Base-by-base conservation (phyloP, 1,284 basidiomycete genomes). In the Melampsora occidentalis region DNA sequence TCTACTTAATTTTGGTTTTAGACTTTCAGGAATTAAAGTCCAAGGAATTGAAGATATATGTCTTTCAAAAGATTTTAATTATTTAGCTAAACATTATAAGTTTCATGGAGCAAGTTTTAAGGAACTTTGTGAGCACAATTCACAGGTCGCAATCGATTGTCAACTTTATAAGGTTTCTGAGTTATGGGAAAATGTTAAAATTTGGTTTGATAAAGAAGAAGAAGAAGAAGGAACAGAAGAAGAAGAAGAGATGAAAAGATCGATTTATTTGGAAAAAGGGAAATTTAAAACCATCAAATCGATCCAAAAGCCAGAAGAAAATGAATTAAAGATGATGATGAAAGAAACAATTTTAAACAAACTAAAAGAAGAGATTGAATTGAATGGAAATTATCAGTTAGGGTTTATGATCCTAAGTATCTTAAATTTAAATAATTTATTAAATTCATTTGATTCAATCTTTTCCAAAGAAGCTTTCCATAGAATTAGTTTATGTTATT, bases 321-420 rank as follows among this genome's bases (percentile, higher is more conserved):
- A 16, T 46, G 14, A 12, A 14, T 16, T 72, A 12, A 63, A 72
- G 53, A 57, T 53, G 22, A 61, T 64, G 46, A 65, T 72, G 70
- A 72, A 63, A 72, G 70, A 72, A 65, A 64, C 70, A 48, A 72
- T 72, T 14, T 25, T 72, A n/a, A 53, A 53, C n/a, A 28, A 53
- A 28, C n/a, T 72, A 9, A 51, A 65, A 53, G 42, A 51, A 18
- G 61, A 72, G 16, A 63, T 72, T n/a, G 70, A 72, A 42, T 5
- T 64, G 2, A 65, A 72, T 49, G 70, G 62, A 39, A 72, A 72
- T 57, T 33, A 65, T 51, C 70, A 72, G 25, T 53, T 72, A 39
- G 70, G 70, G 25, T 46, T 72, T 25, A 64, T 64, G 39, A 10
- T 72, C n/a, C 35, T 72, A 20, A 63, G 70, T 39, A 48, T 72